Base-by-base conservation (phyloP, 768 basidiomycete species). In the Trametes coccinea region DNA sequence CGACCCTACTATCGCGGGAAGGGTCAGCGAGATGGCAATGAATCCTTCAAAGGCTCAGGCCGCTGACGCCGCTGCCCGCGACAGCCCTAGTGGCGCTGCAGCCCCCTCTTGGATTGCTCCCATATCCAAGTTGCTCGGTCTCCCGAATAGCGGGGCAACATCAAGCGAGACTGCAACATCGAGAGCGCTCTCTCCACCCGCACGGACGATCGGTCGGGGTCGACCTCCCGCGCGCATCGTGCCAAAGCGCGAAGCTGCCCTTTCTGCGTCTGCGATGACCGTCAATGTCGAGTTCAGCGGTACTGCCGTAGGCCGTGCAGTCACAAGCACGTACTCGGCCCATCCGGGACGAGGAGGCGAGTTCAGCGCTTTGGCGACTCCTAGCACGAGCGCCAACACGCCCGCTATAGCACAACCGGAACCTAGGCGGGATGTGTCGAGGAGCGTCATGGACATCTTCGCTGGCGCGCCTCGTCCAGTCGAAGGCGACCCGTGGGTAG, bases 201-300 rank as follows among this genome's bases (percentile, higher is more conserved):
- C 50, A 0, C 62, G 68, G 3, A 60, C 68, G 5, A 61, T 59
- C 8, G 69, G 61, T 30, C 71, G 70, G 37, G 71, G 66, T n/a
- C 72, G 71, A 0, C 61, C 69, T n/a, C 70, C 75, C n/a, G 40
- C 79, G 13, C 81, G 84, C 30, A 74, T 84, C 5, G 88, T 86
- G 27, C 92, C 89, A 2, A 98, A 98, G 72, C 81, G 90, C 30
- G 84, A 85, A 0, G 90, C 95, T 2, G 93, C 92, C 10, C 83
- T 94, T 33, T 87, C 90, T 10, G 93, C 97, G 9, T 92, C 92
- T 22, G 80, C 91, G 2, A 95, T 92, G 51, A 95, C 93, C 1
- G 95, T 98, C 67, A 97, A 95, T 60, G 96, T 99, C 58, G 95
- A 97, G 78, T 98, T 98, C 74, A 91, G 87, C 3, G 89, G 91